Base-by-base conservation (phyloP, 2,329 filamentous ascomycete species). In the Ophiostoma pallidulum region DNA sequence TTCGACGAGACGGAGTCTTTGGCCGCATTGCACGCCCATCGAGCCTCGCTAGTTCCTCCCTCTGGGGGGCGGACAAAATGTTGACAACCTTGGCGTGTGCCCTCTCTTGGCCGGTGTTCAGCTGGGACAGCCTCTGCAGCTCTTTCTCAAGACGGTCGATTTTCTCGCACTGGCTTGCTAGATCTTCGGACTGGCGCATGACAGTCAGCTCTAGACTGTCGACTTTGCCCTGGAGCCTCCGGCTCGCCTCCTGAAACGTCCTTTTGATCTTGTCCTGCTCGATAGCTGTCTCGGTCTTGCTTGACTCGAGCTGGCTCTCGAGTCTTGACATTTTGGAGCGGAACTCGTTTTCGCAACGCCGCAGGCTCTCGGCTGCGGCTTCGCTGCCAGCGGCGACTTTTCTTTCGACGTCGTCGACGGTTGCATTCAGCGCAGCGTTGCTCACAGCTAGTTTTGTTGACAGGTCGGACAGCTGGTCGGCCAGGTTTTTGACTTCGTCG, bases 401-500 rank as follows among this genome's bases (percentile, higher is more conserved):
- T 3, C 37, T 29, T 5, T 10, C 38, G 8, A 32, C 4, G 4
- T 52, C 51, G 9, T 49, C 47, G 2, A 54, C 14, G 3, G 31
- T 10, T 14, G 51, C 49, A 7, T 29, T 41, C 16, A 44, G 16
- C 2, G 33, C 38, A 2, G 52, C 41, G 14, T 13, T 49, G 18
- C 24, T 26, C 4, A 52, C 46, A 12, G 52, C 53, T 4, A 51
- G 24, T 18, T 48, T 54, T 5, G 50, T 48, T 1, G 54, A 56
- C 3, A 56, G 28, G 8, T 47, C 43, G 19, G 47, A 24, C 2
- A 55, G 19, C 20, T 56, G 50, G 5, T 52, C 47, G n/a, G 10
- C 36, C 12, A 53, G 42, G 9, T 49, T 42, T 12, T 40, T 45
- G 26, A 52, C 20, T 18, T 55, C 54, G 14, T 56, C 51, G 13